Base-by-base conservation (phyloP, 306 rosid genomes). In the Dryas octopetala region DNA sequence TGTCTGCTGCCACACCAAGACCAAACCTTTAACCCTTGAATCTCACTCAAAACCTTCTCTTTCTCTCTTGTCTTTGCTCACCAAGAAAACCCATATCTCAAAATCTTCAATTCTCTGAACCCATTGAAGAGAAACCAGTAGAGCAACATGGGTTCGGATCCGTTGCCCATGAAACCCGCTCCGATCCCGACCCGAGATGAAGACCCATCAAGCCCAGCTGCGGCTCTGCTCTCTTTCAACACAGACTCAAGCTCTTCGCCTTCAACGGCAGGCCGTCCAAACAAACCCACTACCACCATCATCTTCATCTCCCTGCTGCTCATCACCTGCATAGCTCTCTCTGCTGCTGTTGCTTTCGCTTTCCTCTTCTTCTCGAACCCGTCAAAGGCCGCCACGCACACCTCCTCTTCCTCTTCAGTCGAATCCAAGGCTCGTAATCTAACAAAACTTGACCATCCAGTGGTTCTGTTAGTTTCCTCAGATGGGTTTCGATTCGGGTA, bases 401-500 rank as follows among this genome's bases (percentile, higher is more conserved):
- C 74, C 4, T 4, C 66, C 26, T 1, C 85, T 1, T 4, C 66
- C 26, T 1, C 85, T 1, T 32, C 65, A 9, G 0, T 66, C 32
- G 54, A 66, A 46, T 9, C 83, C 13, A 46, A 57, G 9, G 78
- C 97, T 19, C 97, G 96, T 12, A 66, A 93, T 61, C 89, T 96
- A 72, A 43, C 49, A 4, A 96, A 90, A 53, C 93, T 96, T 61
- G 73, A 81, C 32, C 97, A 40, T 40, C 89, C 97, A 0, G 91
- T 86, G 0, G 97, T 96, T 0, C 66, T 96, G 7, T 41, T 96
- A 62, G 80, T 96, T 73, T 96, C 99, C 74, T 96, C 97, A 0
- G 99, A 96, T 15, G 99, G 99, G 45, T 96, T 96, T 40, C 90
- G 99, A 66, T 96, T 96, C 66, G 99, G 99, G 8, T 96, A 96